Evolutionary conservation across 371 early-diverging fungal genomes (phyloP).

Genomic region (Haplosporangium sp.): DNA sequence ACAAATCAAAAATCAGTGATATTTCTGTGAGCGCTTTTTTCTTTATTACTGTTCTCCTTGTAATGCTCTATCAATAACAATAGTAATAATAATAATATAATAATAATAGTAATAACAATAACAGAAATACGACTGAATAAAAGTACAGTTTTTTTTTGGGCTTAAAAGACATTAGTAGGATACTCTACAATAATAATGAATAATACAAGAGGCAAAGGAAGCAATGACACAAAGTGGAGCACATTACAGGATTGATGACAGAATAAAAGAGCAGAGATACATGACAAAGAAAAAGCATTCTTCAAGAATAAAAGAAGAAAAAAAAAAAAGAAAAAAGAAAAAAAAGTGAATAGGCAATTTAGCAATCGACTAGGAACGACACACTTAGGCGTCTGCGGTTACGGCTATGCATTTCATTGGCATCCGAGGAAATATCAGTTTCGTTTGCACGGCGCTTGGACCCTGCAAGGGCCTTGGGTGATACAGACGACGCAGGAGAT

Average conservation of each 20-base stretch:
- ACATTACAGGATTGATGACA: slow-evolving; percentile 12
- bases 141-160: slow-evolving; percentile 23
- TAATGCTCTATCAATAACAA: not conserved
- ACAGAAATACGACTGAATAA: slow-evolving; percentile 9
- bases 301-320: not conserved
- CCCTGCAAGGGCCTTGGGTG: slow-evolving; percentile 25
- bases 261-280: slow-evolving; percentile 1
- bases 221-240: slow-evolving; percentile 3
- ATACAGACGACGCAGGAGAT: slow-evolving; percentile 39
- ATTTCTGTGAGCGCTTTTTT: not conserved
- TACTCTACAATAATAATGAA: slow-evolving; percentile 28
- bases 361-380: slow-evolving; percentile 50
- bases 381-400: slow-evolving; percentile 49
- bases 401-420: slow-evolving; percentile 18
- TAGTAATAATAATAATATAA: slow-evolving; percentile 3
- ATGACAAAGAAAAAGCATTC: not conserved
- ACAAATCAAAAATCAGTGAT: no score
- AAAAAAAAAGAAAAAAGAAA: slow-evolving; percentile 5
- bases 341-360: slow-evolving; percentile 2
- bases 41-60: not conserved
- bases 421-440: slow-evolving; percentile 8
- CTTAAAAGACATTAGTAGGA: slow-evolving; percentile 9
- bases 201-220: slow-evolving; percentile 8
- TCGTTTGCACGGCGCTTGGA: slow-evolving; percentile 44
- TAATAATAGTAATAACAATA: slow-evolving; percentile 1